phyloP scores from a whole-genome alignment of 257 asterid species.

The Solanum bulbocastanum region DNA sequence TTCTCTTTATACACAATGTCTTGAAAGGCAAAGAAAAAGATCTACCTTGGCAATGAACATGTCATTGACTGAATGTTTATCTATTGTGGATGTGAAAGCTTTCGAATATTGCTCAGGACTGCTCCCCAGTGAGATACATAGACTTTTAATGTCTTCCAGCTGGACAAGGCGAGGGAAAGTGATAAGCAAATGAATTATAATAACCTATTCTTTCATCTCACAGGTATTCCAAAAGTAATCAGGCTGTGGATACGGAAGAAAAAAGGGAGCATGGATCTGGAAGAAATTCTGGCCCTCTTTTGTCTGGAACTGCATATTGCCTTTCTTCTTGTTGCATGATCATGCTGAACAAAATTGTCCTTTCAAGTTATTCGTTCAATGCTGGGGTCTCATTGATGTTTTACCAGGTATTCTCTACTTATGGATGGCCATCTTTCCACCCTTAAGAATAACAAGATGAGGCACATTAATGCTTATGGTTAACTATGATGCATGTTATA shows the following conservation, averaged over 20 bases:
- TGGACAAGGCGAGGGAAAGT: background rate
- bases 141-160: background rate
- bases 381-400: conserved; percentile 44
- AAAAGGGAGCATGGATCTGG: conserved; percentile 16
- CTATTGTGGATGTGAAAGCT: background rate
- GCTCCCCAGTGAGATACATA: background rate
- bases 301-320: conserved; percentile 41
- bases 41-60: background rate
- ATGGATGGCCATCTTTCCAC: background rate
- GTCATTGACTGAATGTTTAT: background rate
- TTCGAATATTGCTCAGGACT: background rate
- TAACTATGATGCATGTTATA: background rate
- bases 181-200: background rate
- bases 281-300: conserved; percentile 25
- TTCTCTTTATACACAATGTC: background rate
- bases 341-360: conserved; percentile 36
- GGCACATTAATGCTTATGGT: background rate
- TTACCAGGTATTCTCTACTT: conserved; percentile 27
- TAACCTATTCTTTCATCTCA: background rate
- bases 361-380: conserved; percentile 32
- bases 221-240: conserved; percentile 19
- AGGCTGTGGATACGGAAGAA: conserved; percentile 7
- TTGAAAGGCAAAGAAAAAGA: background rate
- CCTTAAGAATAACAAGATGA: background rate
- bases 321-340: conserved; percentile 46